Evolutionary conservation across 495 filamentous ascomycete species (phyloP), one percentile per base, ranked within the genome.

Genomic region (Penicillium cataractarum): DNA sequence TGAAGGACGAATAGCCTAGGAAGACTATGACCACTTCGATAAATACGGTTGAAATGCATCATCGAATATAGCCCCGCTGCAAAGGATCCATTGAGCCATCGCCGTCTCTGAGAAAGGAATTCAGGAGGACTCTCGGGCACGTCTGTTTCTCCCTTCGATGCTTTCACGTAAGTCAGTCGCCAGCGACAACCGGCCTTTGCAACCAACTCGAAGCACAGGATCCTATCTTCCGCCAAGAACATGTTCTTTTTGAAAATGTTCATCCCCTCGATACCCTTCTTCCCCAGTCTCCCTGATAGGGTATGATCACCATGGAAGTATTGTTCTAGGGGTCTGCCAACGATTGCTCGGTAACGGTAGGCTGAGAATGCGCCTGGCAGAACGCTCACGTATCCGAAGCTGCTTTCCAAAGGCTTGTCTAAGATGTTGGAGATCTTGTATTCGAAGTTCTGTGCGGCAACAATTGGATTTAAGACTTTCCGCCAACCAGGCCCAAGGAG

Each of bases 241-340:
- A 99, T 98, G 84, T 99, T 99, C 86, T 99, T 99, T 83, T 99
- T 98, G 86, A 99, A 98, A 65, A 99, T 98, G 73, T 97, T 97
- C 95, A 99, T 99, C 63, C 93, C 95, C 72, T 99, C 95, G 69
- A 99, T 97, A 78, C 95, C 95, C 83, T 99, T 99, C 77, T 96
- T 95, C 40, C 92, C 92, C 53, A 97, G 85, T 57, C 91, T 85
- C 77, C 93, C 93, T 57, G 95, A 93, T 15, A 97, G 87, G 0
- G 93, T 98, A 73, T 97, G 92, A 71, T 99, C 95, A 82, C 95
- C 95, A 71, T 97, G 94, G 83, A 99, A 98, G 73, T 99, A 99
- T 77, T 99, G 95, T 69, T 97, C 94, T 1, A 99, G 80, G 2
- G 95, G 95, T 33, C 94, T 87, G 52, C 95, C 95, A 91, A 97